Conservation (phyloP, 305 asterid genomes). For the Striga hermonthica region DNA sequence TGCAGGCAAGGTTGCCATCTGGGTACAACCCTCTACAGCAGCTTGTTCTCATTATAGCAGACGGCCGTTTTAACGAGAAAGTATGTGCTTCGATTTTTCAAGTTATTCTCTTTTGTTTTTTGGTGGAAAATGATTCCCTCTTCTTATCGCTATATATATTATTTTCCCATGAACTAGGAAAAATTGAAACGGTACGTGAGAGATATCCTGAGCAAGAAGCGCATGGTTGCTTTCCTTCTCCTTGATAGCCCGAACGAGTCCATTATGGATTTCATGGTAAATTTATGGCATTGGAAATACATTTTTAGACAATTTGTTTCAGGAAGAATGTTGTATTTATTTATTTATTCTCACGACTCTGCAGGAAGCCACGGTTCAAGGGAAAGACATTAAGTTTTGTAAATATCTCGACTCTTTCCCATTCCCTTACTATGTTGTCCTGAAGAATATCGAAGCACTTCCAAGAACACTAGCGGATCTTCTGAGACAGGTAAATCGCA, state of each 20-base stretch:
- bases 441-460: constrained; percentile 83
- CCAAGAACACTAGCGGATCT: constrained; percentile 90
- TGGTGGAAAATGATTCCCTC: background rate
- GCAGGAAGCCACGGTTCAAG: constrained; percentile 62
- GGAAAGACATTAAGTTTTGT: constrained; percentile 36
- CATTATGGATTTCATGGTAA: constrained; percentile 61
- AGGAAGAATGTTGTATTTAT: background rate
- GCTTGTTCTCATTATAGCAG: constrained; percentile 91
- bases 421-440: constrained; percentile 78
- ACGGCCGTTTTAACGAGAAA: constrained; percentile 88
- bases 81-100: constrained; percentile 32
- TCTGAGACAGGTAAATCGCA: constrained; percentile 74
- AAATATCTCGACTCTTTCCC: constrained; percentile 84
- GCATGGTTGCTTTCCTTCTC: constrained; percentile 85
- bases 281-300: background rate
- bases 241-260: constrained; percentile 74
- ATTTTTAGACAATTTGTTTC: background rate
- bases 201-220: constrained; percentile 64
- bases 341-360: constrained; percentile 21
- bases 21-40: constrained; percentile 95
- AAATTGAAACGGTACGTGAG: constrained; percentile 63
- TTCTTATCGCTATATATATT: constrained; percentile 12
- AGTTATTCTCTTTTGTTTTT: background rate
- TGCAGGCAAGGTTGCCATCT: constrained; percentile 72
- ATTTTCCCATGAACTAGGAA: constrained; percentile 42